Evolutionary conservation across 2,329 filamentous ascomycete genomes (phyloP), one percentile per base, ranked within the genome.

Genomic region (Aspergillus ochraceoroseus): DNA sequence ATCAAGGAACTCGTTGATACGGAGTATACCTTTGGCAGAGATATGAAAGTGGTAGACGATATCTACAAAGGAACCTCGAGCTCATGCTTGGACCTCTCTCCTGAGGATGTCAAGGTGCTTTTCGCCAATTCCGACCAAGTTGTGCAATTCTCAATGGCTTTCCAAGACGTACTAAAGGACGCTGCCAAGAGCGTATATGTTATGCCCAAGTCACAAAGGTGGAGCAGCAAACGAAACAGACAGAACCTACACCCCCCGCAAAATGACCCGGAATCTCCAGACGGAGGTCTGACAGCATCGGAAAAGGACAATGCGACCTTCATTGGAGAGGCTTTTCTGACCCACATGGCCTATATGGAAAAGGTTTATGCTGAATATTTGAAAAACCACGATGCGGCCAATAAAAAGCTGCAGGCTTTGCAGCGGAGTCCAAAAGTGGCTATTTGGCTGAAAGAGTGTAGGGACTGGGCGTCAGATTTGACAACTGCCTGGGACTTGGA

Each of bases 31-130:
- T 96, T 94, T 64, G 82, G 94, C 41, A 80, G 87, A 49, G 92
- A 98, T 62, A 90, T 98, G 87, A 95, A 89, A 61, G 90, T 98
- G 38, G 84, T 95, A 2, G 87, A 94, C 57, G 89, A 96, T 58
- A 96, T 98, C 39, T 98, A 96, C 73, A 94, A 94, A 65, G 88
- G 87, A 29, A 96, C 92, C 0, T 86, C 87, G 1, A 81, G 85
- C 52, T 84, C 85, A 7, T 88, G 85, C 41, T 80, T 87, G 6
- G 80, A 87, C 48, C 76, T 95, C 18, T 86, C 85, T 29, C 71
- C 78, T 28, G 85, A 90, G 49, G 94, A 94, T 48, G 82, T 94
- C 55, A 94, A 89, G 59, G 75, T 85, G 8, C 79, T 98, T 11
- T 98, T 98, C 63, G 83, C 87, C 48, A 98, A 98, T 58, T 89